Evolutionary conservation across 2,329 filamentous ascomycete species (phyloP).

Genomic region (Claviceps lovelessii): DNA sequence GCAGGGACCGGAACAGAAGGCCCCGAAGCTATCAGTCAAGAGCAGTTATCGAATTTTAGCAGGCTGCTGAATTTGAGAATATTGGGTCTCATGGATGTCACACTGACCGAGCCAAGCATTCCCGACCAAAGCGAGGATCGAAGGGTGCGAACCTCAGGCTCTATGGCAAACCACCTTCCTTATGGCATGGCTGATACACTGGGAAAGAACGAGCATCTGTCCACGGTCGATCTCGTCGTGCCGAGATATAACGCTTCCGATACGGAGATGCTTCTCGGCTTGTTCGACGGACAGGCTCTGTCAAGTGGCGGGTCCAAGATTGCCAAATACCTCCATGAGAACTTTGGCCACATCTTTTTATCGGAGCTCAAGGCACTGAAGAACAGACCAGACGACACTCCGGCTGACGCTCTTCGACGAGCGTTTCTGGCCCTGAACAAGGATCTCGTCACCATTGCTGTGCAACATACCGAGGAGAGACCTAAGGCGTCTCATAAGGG

Average conservation of each 20-base stretch:
- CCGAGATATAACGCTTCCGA: slow-evolving; percentile 83
- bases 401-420: slow-evolving; percentile 68
- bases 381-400: slow-evolving; percentile 52
- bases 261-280: slow-evolving; percentile 76
- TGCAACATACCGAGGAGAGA: slow-evolving; percentile 65
- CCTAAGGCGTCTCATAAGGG: slow-evolving; percentile 52
- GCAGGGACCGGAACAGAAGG: slow-evolving; percentile 29
- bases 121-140: slow-evolving; percentile 92
- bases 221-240: slow-evolving; percentile 88
- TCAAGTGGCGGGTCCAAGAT: slow-evolving; percentile 87
- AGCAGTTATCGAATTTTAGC: slow-evolving; percentile 71
- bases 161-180: slow-evolving; percentile 72
- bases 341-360: slow-evolving; percentile 75
- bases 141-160: slow-evolving; percentile 93
- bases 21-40: slow-evolving; percentile 41
- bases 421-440: slow-evolving; percentile 88
- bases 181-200: slow-evolving; percentile 97
- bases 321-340: slow-evolving; percentile 91
- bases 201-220: slow-evolving; percentile 84
- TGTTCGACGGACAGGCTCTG: slow-evolving; percentile 89
- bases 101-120: slow-evolving; percentile 79
- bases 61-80: slow-evolving; percentile 71
- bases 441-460: slow-evolving; percentile 74
- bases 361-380: slow-evolving; percentile 67
- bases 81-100: slow-evolving; percentile 94